phyloP scores from a whole-genome alignment of 345 rosid species.

The Rhizophora mangle region DNA sequence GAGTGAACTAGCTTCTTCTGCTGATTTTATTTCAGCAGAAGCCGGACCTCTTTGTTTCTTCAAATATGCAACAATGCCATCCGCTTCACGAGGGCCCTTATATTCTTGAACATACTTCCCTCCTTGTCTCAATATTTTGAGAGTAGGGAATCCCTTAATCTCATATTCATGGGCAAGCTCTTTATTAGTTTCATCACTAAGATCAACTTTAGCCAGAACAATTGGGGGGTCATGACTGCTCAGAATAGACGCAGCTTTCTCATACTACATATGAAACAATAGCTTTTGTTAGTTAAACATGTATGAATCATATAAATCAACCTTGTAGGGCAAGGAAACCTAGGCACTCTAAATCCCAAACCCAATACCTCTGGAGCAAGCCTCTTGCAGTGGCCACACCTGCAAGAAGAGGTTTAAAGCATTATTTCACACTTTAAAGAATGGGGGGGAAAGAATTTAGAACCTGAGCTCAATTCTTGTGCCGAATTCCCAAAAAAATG shows the following conservation, averaged over 20 bases:
- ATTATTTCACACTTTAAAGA: background rate
- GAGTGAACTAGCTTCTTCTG: slow-evolving; percentile 53
- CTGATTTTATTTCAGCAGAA: slow-evolving; percentile 66
- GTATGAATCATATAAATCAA: background rate
- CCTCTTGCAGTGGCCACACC: slow-evolving; percentile 96
- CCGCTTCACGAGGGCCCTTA: slow-evolving; percentile 96
- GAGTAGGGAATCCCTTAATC: slow-evolving; percentile 82
- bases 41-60: slow-evolving; percentile 95
- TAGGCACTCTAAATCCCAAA: background rate
- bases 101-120: slow-evolving; percentile 77
- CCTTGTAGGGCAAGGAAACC: background rate
- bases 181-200: slow-evolving; percentile 66
- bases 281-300: background rate
- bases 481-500: too few species aligned
- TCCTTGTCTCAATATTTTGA: slow-evolving; percentile 81
- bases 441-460: background rate
- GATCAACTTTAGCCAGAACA: slow-evolving; percentile 86
- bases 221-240: slow-evolving; percentile 60
- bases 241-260: slow-evolving; percentile 86
- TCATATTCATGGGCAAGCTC: slow-evolving; percentile 53
- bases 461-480: background rate
- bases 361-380: slow-evolving; percentile 88
- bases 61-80: slow-evolving; percentile 72
- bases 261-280: slow-evolving; percentile 46
- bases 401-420: slow-evolving; percentile 19